Percentiles rank a stretch among this genome's conserved stretches.
These are phyloP conservation scores for Penicillium freii DNA, from an alignment of 2,329 filamentous ascomycete species.

Conservation along the genomic window DNA sequence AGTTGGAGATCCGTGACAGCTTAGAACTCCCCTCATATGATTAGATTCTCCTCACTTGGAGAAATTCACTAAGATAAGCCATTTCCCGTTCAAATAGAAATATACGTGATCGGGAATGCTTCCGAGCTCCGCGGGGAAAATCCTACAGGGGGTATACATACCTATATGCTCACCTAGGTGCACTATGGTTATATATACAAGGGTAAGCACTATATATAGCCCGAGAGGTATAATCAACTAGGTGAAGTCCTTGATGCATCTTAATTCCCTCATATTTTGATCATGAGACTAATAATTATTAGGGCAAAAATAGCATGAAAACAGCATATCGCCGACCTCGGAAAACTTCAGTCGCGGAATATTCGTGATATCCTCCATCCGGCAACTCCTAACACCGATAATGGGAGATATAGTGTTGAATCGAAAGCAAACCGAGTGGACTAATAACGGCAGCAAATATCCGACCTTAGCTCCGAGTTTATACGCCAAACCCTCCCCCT, in stretches of 20 bases:
- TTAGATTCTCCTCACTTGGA: neutral
- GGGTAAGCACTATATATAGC: neutral
- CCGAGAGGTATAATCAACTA: neutral
- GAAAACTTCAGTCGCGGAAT: neutral
- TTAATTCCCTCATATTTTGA: neutral
- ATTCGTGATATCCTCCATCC: neutral
- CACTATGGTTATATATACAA: too few species aligned
- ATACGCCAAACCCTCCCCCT: neutral
- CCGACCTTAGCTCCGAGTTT: too few species aligned
- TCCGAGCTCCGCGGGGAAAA: slow-evolving; percentile 1
- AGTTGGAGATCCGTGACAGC: slow-evolving; percentile 7
- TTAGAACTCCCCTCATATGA: slow-evolving; percentile 2
- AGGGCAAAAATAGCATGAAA: neutral
- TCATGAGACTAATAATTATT: neutral
- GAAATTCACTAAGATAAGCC: neutral
- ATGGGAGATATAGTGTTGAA: neutral
- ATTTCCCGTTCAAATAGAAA: neutral
- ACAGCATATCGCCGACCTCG: neutral
- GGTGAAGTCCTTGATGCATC: neutral
- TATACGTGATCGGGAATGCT: slow-evolving; percentile 2
- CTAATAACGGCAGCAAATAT: neutral
- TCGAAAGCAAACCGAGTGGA: too few species aligned
- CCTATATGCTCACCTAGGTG: neutral
- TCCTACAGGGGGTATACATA: neutral
- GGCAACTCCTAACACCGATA: neutral